phyloP scores from a whole-genome alignment of 768 basidiomycete species.

The Collybia mongolica region DNA sequence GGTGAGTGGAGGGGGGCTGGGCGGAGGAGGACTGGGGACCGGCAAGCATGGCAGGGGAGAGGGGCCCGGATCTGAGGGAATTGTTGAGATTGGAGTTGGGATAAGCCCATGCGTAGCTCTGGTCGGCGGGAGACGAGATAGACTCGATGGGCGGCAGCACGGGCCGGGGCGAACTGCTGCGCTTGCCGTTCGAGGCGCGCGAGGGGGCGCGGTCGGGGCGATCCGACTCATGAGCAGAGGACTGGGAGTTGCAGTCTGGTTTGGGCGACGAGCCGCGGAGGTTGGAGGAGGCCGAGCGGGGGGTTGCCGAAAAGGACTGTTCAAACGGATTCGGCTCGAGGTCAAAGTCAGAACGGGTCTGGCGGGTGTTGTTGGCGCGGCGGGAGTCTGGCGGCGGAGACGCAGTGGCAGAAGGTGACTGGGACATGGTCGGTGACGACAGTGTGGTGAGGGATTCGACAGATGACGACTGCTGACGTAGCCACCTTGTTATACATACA shows the following conservation, averaged over 20 bases:
- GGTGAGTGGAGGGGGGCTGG: slow-evolving; percentile 25
- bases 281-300: slow-evolving; percentile 44
- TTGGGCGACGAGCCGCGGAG: slow-evolving; percentile 37
- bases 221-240: slow-evolving; percentile 23
- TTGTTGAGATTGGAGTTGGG: slow-evolving; percentile 54
- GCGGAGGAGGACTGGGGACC: slow-evolving; percentile 65
- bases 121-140: slow-evolving; percentile 70
- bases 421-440: no score
- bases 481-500: no score
- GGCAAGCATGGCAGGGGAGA: slow-evolving; percentile 95
- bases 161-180: slow-evolving; percentile 52
- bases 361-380: slow-evolving; percentile 24
- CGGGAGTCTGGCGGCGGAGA: no score
- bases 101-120: slow-evolving; percentile 69
- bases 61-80: slow-evolving; percentile 88
- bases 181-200: slow-evolving; percentile 31
- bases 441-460: no score
- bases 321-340: slow-evolving; percentile 94
- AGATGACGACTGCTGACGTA: no score
- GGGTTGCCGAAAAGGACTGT: slow-evolving; percentile 75
- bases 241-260: slow-evolving; percentile 29
- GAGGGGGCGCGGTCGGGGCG: slow-evolving; percentile 21
- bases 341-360: slow-evolving; percentile 65
- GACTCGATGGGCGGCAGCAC: slow-evolving; percentile 81
- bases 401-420: no score